Base-by-base conservation (phyloP, 805 yeast genomes). In the Nakazawaea pomicola region DNA sequence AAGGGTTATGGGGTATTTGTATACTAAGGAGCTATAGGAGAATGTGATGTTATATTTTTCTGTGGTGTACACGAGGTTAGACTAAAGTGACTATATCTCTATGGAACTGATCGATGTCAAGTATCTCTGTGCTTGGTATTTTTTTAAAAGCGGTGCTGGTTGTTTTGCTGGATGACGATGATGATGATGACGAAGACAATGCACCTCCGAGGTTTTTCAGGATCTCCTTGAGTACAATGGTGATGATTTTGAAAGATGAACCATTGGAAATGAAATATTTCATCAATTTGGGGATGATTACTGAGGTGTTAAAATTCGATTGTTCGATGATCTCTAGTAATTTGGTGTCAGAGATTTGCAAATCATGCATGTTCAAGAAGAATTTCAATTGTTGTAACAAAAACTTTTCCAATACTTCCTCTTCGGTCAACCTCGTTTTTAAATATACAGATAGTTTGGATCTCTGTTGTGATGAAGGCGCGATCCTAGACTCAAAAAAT, bases 291-390 rank as follows among this genome's bases (percentile, higher is more conserved):
- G 68, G 72, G 29, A 65, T 39, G 12, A 77, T 43, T 1, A 38
- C 41, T 1, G 62, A 46, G 4, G 70, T 62, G 3, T 63, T 67
- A 0, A 71, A 68, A 0, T 65, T 55, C 6, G 74, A 49, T 5
- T 49, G 49, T 1, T 62, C 58, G 1, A 74, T 56, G 4, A 76
- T 65, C 10, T 56, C 60, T 5, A 52, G 49, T 18, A 76, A 46
- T 20, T 60, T 64, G 0, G 64, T 66, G 7, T 59, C 54, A 6
- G 70, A 59, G 6, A 76, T 72, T 2, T 70, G 63, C 17, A 76
- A 51, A 0, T 78, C 78, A 39, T 72, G 68, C 47, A 69, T 60
- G 21, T 64, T 67, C 33, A 76, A 52, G 40, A 73, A 71, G 4
- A 63, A 56, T 39, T 67, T 71, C 8, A 75, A 31, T 38, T 71